Conservation (phyloP, 2,329 filamentous ascomycete species). For the Colletotrichum godetiae region DNA sequence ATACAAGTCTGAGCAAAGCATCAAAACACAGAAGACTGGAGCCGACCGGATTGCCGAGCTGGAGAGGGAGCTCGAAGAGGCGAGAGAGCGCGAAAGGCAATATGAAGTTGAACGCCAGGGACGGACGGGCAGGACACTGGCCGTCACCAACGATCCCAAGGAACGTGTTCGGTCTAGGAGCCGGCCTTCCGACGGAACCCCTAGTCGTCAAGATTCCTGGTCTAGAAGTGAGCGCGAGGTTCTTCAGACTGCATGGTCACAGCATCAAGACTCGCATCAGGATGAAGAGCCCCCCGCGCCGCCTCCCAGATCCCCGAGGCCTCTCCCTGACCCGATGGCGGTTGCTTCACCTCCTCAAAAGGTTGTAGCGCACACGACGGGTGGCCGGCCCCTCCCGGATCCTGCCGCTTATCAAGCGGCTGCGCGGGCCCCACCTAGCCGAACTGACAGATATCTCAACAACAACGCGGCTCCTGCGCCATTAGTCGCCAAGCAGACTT, state of each 20-base stretch:
- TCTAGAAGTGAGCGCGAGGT: constrained; percentile 72
- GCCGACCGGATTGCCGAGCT: constrained; percentile 64
- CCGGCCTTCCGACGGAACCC: constrained; percentile 42
- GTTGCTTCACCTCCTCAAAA: constrained; percentile 42
- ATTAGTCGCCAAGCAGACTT: constrained; percentile 57
- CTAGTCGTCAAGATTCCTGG: constrained; percentile 73
- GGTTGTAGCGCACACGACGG: constrained; percentile 52
- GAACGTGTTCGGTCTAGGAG: constrained; percentile 43
- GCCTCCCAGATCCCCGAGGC: constrained; percentile 47
- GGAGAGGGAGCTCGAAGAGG: constrained; percentile 75
- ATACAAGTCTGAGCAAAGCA: constrained; percentile 79
- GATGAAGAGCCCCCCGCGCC: constrained; percentile 40
- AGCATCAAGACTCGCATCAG: constrained; percentile 51
- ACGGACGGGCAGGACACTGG: constrained; percentile 48
- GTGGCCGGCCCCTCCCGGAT: constrained; percentile 65
- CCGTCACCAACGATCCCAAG: constrained; percentile 42
- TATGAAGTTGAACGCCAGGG: constrained; percentile 68
- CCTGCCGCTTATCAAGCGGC: constrained; percentile 49
- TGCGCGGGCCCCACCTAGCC: constrained; percentile 46
- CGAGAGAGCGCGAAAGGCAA: constrained; percentile 72
- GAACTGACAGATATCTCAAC: constrained; percentile 69
- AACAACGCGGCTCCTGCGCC: constrained; percentile 61
- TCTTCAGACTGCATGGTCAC: constrained; percentile 65
- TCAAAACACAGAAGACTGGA: constrained; percentile 39
- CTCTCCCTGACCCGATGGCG: constrained; percentile 53